A percentile compares a stretch with the other conserved stretches of the same genome.
These are phyloP conservation scores for Mycena amicta DNA, from an alignment of 768 basidiomycete genomes.

Conservation along the genomic window DNA sequence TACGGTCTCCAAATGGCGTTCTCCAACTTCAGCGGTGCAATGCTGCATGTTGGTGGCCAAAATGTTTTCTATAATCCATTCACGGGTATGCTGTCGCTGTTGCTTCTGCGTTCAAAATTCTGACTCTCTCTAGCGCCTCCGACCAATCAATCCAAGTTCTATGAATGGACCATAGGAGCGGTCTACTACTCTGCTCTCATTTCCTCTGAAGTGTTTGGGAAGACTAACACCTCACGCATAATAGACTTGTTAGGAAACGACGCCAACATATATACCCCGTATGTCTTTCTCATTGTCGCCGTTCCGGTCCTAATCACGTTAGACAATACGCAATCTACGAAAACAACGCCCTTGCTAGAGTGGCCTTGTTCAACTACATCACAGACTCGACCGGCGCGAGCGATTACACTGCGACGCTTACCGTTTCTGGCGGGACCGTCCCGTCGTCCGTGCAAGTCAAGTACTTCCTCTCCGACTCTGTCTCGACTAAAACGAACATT, in stretches of 20 bases:
- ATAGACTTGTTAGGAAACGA: conserved; percentile 62
- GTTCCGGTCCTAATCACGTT: no score
- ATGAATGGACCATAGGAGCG: conserved; percentile 74
- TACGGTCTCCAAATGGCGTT: conserved; percentile 66
- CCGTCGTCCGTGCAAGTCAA: conserved; percentile 57
- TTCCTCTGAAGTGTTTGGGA: conserved; percentile 72
- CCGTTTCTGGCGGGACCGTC: conserved; percentile 44
- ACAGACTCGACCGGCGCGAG: conserved; percentile 59
- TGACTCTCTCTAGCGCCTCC: conserved; percentile 39
- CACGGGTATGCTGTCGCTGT: conserved; percentile 56
- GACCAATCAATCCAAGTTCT: conserved; percentile 55
- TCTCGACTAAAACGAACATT: conserved; percentile 64
- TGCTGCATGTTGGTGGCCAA: conserved; percentile 68
- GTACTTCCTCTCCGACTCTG: conserved; percentile 51
- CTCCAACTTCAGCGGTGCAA: conserved; percentile 54
- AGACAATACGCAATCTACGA: conserved; percentile 71
- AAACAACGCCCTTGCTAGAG: conserved; percentile 57
- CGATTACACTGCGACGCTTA: conserved; percentile 54
- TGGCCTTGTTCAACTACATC: conserved; percentile 76
- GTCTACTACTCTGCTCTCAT: conserved; percentile 75
- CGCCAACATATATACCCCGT: conserved; percentile 58
- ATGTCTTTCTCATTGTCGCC: conserved; percentile 28
- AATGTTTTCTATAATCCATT: conserved; percentile 65
- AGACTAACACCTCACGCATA: conserved; percentile 62
- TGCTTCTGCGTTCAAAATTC: conserved; percentile 24